phyloP scores from a whole-genome alignment of 345 rosid species.

The Aquilaria malaccensis region DNA sequence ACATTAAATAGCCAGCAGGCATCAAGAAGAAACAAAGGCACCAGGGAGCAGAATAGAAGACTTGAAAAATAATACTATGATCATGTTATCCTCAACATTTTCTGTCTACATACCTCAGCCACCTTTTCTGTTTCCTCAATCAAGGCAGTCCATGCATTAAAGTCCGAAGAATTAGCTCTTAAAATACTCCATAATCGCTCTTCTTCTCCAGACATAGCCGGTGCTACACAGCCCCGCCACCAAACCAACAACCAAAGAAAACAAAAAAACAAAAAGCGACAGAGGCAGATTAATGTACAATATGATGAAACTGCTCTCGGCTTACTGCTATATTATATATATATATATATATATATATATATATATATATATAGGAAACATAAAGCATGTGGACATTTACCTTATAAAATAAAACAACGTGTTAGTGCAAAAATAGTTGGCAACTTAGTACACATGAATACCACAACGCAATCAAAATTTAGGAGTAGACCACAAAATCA shows the following conservation, averaged over 20 bases:
- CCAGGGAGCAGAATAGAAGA: not conserved
- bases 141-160: slow-evolving; percentile 86
- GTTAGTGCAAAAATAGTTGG: not conserved
- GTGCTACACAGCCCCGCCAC: slow-evolving; percentile 14
- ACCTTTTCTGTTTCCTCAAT: slow-evolving; percentile 89
- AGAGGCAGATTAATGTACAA: not conserved
- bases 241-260: not conserved
- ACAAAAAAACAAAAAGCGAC: slow-evolving; percentile 5
- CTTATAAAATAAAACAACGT: not conserved
- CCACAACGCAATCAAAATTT: too few relatives aligned
- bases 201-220: slow-evolving; percentile 69
- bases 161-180: slow-evolving; percentile 67
- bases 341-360: not conserved
- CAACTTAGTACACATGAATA: too few relatives aligned
- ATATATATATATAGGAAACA: not conserved
- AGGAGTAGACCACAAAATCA: too few relatives aligned
- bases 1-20: not conserved
- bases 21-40: not conserved
- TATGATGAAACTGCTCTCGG: slow-evolving; percentile 1
- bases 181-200: slow-evolving; percentile 88
- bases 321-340: not conserved
- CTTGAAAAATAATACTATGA: not conserved
- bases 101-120: slow-evolving; percentile 52
- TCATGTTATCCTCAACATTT: not conserved
- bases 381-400: not conserved